phyloP scores from a whole-genome alignment of 352 stramenopile species.

The Pythium rhizo-oryzae region DNA sequence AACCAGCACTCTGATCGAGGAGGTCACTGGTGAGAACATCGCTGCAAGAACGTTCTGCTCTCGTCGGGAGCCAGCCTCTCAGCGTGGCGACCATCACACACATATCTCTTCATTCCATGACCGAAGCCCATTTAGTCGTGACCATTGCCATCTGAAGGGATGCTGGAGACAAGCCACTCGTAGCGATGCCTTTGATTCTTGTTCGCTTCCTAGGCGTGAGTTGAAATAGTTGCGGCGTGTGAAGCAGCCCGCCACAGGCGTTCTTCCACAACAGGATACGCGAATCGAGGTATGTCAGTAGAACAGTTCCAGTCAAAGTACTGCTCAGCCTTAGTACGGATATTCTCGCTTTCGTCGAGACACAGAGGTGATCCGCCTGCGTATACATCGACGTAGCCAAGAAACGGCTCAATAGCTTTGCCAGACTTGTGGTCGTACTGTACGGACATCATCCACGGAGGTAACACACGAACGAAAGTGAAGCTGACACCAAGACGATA shows the following conservation, averaged over 20 bases:
- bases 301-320: neutral
- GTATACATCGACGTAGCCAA: neutral
- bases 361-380: conserved; percentile 10
- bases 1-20: no score
- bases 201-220: no score
- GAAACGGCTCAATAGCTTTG: neutral
- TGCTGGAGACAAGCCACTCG: no score
- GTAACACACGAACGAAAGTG: conserved; percentile 3
- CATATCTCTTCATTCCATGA: no score
- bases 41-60: no score
- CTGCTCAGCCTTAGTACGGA: neutral
- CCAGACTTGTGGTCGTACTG: neutral
- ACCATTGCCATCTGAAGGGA: no score
- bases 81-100: no score
- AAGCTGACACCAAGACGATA: neutral
- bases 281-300: neutral
- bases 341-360: neutral
- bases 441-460: neutral
- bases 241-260: neutral
- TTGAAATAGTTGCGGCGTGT: neutral
- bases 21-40: no score
- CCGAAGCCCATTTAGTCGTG: no score
- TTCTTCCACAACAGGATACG: neutral
- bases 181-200: no score
- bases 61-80: no score